Conservation (phyloP, 371 early-diverging fungal species). For the Mucor ambiguus region DNA sequence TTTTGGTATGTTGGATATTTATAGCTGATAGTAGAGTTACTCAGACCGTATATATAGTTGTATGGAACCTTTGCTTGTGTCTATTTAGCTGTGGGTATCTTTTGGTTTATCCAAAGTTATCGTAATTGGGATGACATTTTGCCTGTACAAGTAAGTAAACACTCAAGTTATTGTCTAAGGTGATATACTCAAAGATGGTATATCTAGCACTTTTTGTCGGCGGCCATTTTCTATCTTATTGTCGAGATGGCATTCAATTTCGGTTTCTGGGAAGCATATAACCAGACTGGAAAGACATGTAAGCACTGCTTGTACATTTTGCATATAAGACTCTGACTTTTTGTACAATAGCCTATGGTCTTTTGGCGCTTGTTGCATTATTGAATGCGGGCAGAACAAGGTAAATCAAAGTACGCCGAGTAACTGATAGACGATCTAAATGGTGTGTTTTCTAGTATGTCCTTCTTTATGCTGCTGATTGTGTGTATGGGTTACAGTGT, state of each 20-base stretch:
- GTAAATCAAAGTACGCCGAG: constrained; percentile 19
- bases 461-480: constrained; percentile 94
- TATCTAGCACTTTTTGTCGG: constrained; percentile 81
- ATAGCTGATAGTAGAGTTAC: background rate
- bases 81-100: constrained; percentile 71
- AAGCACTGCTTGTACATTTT: constrained; percentile 21
- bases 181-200: background rate
- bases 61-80: constrained; percentile 70
- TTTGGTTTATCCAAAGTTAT: constrained; percentile 79
- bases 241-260: constrained; percentile 91
- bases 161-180: background rate
- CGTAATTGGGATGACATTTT: constrained; percentile 86
- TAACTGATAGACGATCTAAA: background rate
- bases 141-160: constrained; percentile 66
- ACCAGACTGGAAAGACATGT: constrained; percentile 65
- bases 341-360: constrained; percentile 51
- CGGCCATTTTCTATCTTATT: constrained; percentile 82
- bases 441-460: constrained; percentile 51
- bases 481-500: constrained; percentile 97
- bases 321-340: background rate
- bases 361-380: constrained; percentile 69
- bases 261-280: constrained; percentile 83
- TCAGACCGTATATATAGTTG: background rate
- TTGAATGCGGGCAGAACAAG: constrained; percentile 89
- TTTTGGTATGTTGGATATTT: constrained; percentile 55